Evolutionary conservation across 371 early-diverging fungal genomes (phyloP).

Genomic region (Syncephalastrum contaminatum): DNA sequence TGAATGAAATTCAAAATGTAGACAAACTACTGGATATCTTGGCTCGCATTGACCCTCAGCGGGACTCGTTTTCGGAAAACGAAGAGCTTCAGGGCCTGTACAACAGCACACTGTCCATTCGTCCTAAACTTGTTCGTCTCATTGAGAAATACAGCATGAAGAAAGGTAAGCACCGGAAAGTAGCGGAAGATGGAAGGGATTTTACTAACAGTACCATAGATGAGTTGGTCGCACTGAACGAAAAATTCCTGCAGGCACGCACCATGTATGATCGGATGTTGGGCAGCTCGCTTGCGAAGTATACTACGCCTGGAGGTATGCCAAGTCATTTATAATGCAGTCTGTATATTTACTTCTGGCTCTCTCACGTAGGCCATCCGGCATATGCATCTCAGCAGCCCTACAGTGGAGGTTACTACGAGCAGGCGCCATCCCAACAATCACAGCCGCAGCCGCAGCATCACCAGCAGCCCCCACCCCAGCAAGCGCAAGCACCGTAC

Average conservation of each 20-base stretch:
- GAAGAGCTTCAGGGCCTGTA: constrained; percentile 81
- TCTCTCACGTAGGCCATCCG: constrained; percentile 4
- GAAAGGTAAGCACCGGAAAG: constrained; percentile 57
- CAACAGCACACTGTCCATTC: constrained; percentile 63
- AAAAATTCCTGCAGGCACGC: constrained; percentile 54
- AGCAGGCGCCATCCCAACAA: constrained; percentile 16
- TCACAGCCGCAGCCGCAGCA: constrained; percentile 24
- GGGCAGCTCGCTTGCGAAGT: constrained; percentile 47
- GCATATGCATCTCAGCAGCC: constrained; percentile 12
- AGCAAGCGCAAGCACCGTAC: constrained; percentile 21
- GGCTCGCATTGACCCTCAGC: constrained; percentile 70
- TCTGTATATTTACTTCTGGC: neutral
- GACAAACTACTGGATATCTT: constrained; percentile 78
- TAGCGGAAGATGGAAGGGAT: too few species aligned
- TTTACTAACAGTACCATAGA: constrained; percentile 22
- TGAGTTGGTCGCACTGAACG: constrained; percentile 53
- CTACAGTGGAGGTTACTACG: constrained; percentile 14
- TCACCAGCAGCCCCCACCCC: constrained; percentile 14
- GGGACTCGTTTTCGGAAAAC: constrained; percentile 86
- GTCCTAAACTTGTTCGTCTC: constrained; percentile 78
- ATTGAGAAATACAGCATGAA: constrained; percentile 77
- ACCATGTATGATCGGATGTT: constrained; percentile 54
- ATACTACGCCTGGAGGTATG: constrained; percentile 24
- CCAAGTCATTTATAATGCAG: neutral
- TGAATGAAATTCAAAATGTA: constrained; percentile 73